These are phyloP conservation scores for Theobroma cacao DNA, from an alignment of 345 rosid genomes.

Conservation along the genomic window DNA sequence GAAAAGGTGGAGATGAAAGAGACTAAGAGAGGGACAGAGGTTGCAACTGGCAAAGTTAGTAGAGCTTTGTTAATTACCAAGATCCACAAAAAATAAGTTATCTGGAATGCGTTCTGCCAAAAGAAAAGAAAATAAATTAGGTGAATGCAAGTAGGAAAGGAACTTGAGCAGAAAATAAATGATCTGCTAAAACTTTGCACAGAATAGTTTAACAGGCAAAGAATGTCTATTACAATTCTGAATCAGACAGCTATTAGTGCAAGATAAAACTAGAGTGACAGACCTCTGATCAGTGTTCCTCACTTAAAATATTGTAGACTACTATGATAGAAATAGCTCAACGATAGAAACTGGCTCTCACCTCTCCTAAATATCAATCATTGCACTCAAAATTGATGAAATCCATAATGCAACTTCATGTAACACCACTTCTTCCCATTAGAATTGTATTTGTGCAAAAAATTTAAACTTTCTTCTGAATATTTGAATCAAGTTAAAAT, in stretches of 20 bases:
- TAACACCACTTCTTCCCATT: neutral
- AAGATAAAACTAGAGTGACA: neutral
- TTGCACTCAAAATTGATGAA: neutral
- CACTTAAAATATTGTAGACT: neutral
- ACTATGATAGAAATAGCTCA: neutral
- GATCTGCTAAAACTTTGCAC: neutral
- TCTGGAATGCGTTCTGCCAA: conserved; percentile 95
- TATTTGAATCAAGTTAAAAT: neutral
- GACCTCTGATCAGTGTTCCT: neutral
- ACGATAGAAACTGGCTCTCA: neutral
- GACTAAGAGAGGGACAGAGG: neutral
- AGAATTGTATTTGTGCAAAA: neutral
- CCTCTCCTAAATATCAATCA: neutral
- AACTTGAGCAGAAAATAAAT: neutral
- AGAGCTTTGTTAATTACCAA: conserved; percentile 52
- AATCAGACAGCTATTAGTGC: neutral
- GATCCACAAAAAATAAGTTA: conserved; percentile 94
- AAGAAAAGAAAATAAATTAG: neutral
- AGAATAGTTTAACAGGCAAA: neutral
- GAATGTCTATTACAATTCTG: neutral
- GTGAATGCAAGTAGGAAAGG: conserved; percentile 2
- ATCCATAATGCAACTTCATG: neutral
- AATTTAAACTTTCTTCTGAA: neutral
- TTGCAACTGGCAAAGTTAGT: neutral
- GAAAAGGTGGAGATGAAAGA: neutral